Base-by-base conservation (phyloP, 352 stramenopile genomes). In the Phytophthora macrochlamydospora region DNA sequence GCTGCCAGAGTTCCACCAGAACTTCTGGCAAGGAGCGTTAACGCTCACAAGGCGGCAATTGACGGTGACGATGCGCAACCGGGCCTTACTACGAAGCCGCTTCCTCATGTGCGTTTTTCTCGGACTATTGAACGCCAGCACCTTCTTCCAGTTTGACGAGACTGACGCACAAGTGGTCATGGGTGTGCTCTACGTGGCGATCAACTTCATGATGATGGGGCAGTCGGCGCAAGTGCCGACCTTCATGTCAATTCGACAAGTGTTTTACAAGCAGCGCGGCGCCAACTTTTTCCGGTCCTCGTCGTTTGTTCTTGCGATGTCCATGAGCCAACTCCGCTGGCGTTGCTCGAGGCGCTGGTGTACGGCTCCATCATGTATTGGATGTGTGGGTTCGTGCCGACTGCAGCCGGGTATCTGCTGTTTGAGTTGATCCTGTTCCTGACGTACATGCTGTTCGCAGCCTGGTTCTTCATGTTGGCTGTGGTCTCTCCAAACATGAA, bases 361-460 rank as follows among this genome's bases (percentile, higher is more conserved):
- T 93, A 93, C 67, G 87, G 83, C 2, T 78, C 74, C 14, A 68
- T 93, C 58, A 46, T 93, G 13, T 92, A 92, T 61, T 93, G 76
- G 66, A 84, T 92, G 64, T 82, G 88, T 46, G 87, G 85, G 14
- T 73, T 78, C 51, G 64, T 57, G 32, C 38, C 32, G 35, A 48
- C 51, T 13, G 51, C n/a, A 2, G 66, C 57, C 11, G 56, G 62
- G 7, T 93, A 85, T 59, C 0, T 78, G 4, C 59, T 82, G 9
- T 93, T 91, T 58, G 18, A 87, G 8, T 4, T 81, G 12, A 76
- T 74, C 44, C 75, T 90, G 7, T 78, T 92, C 59, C 38, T 90
- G 49, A 54, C 49, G 6, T 11, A 40, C 9, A 11, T 40, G 35
- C 6, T 11, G 35, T 40, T 40, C 35, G 6, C 35, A 40, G 35